These are phyloP conservation scores for Mycena kentingensis DNA, from an alignment of 768 basidiomycete genomes.

Conservation along the genomic window DNA sequence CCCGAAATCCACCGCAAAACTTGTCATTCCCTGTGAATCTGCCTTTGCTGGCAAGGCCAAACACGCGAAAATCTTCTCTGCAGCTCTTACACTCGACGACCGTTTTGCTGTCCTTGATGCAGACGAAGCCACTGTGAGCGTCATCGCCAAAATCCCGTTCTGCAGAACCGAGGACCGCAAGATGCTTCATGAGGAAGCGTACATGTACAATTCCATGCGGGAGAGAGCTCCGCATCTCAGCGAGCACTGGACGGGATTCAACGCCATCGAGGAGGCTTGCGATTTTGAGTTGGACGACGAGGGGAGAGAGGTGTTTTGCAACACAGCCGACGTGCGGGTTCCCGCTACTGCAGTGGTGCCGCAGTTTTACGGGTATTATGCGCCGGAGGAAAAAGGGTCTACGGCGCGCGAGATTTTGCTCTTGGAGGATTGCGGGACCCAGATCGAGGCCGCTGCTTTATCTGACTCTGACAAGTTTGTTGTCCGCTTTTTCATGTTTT, in stretches of 20 bases:
- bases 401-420: conserved; percentile 19
- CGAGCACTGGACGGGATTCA: conserved; percentile 8
- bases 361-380: conserved; percentile 21
- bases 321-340: not conserved
- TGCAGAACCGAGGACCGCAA: not conserved
- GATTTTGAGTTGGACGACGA: not conserved
- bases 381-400: conserved; percentile 1
- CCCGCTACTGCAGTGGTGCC: conserved; percentile 16
- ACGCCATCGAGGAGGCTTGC: not conserved
- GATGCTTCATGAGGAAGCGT: conserved; percentile 10
- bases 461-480: conserved; percentile 41
- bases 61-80: not conserved
- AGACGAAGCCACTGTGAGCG: not conserved
- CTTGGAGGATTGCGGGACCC: conserved; percentile 23
- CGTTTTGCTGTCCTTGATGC: not conserved
- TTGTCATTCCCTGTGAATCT: not conserved
- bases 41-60: not conserved
- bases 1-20: not conserved
- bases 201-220: not conserved
- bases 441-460: conserved; percentile 42
- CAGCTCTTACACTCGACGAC: not conserved
- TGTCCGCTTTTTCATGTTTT: conserved; percentile 26
- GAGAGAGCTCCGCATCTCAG: not conserved
- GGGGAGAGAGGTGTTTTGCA: not conserved
- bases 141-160: conserved; percentile 5